These are phyloP conservation scores for Ustilago shanxiensis DNA, from an alignment of 1,284 basidiomycete species.

Conservation along the genomic window DNA sequence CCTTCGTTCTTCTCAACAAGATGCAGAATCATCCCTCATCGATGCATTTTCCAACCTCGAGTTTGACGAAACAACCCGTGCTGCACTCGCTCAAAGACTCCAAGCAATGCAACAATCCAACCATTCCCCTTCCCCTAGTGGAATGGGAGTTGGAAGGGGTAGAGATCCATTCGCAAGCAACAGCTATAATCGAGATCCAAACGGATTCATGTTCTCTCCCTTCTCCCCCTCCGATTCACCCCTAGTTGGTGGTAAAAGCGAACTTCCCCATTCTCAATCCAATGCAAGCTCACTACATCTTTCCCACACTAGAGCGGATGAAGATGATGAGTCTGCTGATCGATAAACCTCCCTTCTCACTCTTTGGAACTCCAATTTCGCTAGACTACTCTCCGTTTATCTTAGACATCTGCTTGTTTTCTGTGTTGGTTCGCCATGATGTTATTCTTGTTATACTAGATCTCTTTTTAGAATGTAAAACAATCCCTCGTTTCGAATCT, in stretches of 20 bases:
- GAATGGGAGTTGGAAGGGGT: neutral
- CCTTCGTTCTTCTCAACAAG: slow-evolving; percentile 8
- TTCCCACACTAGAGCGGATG: slow-evolving; percentile 16
- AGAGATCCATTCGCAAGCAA: slow-evolving; percentile 26
- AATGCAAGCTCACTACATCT: slow-evolving; percentile 26
- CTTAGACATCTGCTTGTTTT: no score
- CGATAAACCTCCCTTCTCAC: slow-evolving; percentile 4
- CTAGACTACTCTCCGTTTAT: no score
- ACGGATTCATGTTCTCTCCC: slow-evolving; percentile 56
- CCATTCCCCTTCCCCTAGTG: neutral
- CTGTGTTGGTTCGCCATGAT: no score
- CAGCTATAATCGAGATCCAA: slow-evolving; percentile 44
- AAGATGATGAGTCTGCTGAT: slow-evolving; percentile 15
- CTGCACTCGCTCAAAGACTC: slow-evolving; percentile 27
- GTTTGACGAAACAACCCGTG: slow-evolving; percentile 34
- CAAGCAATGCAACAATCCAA: slow-evolving; percentile 16
- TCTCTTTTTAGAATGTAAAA: neutral
- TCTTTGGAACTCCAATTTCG: no score
- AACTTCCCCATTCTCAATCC: slow-evolving; percentile 34
- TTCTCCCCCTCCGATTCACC: slow-evolving; percentile 58
- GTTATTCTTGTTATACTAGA: slow-evolving; percentile 21
- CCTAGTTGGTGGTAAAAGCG: slow-evolving; percentile 40
- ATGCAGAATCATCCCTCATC: slow-evolving; percentile 33
- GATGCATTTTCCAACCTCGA: slow-evolving; percentile 42
- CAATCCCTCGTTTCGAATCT: neutral